Conservation (phyloP, 441 rosid genomes). For the Euphorbia corollata region DNA sequence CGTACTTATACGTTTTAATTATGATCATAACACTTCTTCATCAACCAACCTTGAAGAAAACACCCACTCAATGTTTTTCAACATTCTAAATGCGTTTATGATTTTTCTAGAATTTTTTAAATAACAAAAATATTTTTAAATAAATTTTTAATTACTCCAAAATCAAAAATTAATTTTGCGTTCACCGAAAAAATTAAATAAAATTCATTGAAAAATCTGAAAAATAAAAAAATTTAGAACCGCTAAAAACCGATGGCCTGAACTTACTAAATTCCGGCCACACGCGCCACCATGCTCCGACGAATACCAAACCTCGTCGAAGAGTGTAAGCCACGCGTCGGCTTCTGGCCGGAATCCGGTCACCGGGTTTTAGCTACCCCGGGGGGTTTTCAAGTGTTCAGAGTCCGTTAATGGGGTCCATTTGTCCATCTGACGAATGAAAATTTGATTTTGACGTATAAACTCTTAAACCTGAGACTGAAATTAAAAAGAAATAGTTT, state of each 20-base stretch:
- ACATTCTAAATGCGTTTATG: no score
- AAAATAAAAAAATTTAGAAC: no score
- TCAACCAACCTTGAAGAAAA: neutral
- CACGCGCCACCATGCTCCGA: neutral
- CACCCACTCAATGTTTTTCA: neutral
- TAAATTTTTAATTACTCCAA: neutral
- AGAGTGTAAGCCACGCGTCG: no score
- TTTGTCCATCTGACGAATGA: neutral
- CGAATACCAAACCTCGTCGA: no score
- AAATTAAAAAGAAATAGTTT: no score
- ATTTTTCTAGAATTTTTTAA: neutral
- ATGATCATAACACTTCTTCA: neutral
- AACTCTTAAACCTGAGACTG: neutral
- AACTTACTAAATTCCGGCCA: no score
- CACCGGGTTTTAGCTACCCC: no score
- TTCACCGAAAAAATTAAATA: neutral
- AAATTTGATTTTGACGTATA: neutral
- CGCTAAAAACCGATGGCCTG: neutral
- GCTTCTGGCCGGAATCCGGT: no score
- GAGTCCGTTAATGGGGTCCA: neutral
- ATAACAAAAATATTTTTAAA: neutral
- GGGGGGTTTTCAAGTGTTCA: neutral
- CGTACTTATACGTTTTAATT: neutral
- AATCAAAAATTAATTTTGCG: neutral
- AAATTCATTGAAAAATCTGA: neutral